phyloP scores from a whole-genome alignment of 331 rosid species.

The Pyrus hybrid region DNA sequence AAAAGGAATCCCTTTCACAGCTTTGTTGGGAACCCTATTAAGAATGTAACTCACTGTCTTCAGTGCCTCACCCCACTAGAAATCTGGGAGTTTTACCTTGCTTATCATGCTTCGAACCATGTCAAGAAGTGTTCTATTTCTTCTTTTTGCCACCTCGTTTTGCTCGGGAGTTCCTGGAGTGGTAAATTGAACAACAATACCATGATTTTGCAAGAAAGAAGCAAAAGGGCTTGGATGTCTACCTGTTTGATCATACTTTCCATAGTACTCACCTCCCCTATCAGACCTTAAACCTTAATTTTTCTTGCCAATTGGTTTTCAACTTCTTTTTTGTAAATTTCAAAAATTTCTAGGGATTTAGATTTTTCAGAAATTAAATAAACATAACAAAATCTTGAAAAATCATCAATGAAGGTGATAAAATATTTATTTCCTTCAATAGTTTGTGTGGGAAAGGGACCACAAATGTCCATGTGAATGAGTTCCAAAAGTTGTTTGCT shows the following conservation, averaged over 20 bases:
- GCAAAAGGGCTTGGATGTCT: not conserved
- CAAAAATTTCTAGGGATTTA: too few species aligned
- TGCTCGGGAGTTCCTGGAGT: not conserved
- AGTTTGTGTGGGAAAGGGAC: too few species aligned
- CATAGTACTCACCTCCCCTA: not conserved
- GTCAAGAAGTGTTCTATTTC: not conserved
- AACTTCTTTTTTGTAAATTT: too few species aligned
- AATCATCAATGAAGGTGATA: not conserved
- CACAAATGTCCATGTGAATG: too few species aligned
- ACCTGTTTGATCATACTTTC: not conserved
- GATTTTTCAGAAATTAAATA: too few species aligned
- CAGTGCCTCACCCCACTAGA: not conserved
- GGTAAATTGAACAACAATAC: not conserved
- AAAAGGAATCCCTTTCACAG: not conserved
- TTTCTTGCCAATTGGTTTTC: not conserved
- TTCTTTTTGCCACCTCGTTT: not conserved
- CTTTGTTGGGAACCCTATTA: not conserved
- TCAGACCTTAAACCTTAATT: not conserved
- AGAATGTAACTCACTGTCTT: not conserved
- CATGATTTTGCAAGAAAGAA: not conserved
- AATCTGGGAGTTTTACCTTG: not conserved
- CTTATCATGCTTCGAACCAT: not conserved
- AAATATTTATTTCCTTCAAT: too few species aligned
- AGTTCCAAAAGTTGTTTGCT: too few species aligned
- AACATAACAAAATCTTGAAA: not conserved